Conservation (phyloP, 805 yeast genomes). For the Yamadazyma olivae region DNA sequence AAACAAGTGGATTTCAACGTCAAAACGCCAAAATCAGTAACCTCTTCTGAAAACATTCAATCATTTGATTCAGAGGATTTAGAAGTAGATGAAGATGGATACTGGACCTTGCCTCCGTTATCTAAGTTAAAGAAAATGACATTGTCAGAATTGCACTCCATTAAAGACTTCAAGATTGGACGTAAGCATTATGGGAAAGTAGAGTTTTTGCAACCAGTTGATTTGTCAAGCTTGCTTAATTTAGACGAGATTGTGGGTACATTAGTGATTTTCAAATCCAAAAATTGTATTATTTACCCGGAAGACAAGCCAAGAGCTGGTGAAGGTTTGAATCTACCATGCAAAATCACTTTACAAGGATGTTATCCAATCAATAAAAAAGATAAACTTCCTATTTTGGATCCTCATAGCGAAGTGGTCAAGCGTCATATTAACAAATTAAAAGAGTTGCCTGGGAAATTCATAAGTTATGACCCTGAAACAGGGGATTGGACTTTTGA, state of each 20-base stretch:
- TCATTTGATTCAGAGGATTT: conserved; percentile 10
- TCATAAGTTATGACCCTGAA: conserved; percentile 72
- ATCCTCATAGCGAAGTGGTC: conserved; percentile 70
- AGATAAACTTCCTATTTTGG: conserved; percentile 69
- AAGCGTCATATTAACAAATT: conserved; percentile 66
- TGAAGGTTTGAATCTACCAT: conserved; percentile 79
- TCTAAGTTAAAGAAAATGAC: conserved; percentile 59
- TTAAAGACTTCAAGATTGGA: conserved; percentile 71
- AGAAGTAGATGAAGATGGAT: conserved; percentile 65
- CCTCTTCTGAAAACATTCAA: too few species aligned
- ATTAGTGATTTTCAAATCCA: conserved; percentile 57
- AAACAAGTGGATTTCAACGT: conserved; percentile 18
- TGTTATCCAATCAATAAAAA: conserved; percentile 79
- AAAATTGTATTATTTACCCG: conserved; percentile 70
- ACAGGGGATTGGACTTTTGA: conserved; percentile 71
- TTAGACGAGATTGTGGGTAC: conserved; percentile 56
- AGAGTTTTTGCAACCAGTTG: conserved; percentile 78
- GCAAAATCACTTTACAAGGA: conserved; percentile 68
- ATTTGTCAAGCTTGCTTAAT: conserved; percentile 64
- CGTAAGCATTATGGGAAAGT: conserved; percentile 74
- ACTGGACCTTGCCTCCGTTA: conserved; percentile 81
- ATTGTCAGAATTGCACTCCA: conserved; percentile 59
- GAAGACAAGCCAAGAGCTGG: conserved; percentile 67
- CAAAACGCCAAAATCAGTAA: conserved; percentile 20
- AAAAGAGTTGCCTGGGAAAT: conserved; percentile 56